Base-by-base conservation (phyloP, 1,284 basidiomycete genomes). In the Flammula alnicola region DNA sequence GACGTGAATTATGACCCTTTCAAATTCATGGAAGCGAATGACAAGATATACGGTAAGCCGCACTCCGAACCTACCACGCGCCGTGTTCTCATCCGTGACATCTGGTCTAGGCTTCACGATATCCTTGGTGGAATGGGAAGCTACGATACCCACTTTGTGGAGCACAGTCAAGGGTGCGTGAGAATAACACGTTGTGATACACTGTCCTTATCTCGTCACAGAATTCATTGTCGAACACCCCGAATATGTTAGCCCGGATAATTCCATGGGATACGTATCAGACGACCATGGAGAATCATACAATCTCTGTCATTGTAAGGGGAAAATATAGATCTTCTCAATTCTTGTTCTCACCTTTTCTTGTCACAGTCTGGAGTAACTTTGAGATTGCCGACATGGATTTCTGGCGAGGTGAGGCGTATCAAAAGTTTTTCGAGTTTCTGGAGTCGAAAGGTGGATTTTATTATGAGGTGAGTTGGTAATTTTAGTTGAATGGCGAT, bases 381-480 rank as follows among this genome's bases (percentile, higher is more conserved):
- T 92, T 93, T 58, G 93, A 95, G 66, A 93, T 95, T 44, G 91
- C 85, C 7, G 79, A 86, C 63, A 79, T 88, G 76, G 80, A 87
- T 55, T 93, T 95, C 63, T 93, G 89, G 86, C 75, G 93, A 46
- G 72, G 79, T 5, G 79, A 91, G 55, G 83, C 86, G 3, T 95
- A 95, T 67, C 76, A 72, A 54, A 79, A 82, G 43, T 95, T 86
- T 72, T 95, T 95, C 60, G 77, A 89, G 19, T 78, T 80, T 62
- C 74, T 95, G 16, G 93, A 95, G 55, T 67, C 75, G 11, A 81
- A 79, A 39, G 93, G 93, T 16, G 92, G 93, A 6, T 92, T 92
- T 62, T 91, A 90, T 65, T 93, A 93, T 60, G 91, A 93, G 79
- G 84, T 83, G 25, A 44, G 68, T 67, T 39, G 9, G 11, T 20